Base-by-base conservation (phyloP, 768 basidiomycete species). In the Cystofilobasidium macerans region DNA sequence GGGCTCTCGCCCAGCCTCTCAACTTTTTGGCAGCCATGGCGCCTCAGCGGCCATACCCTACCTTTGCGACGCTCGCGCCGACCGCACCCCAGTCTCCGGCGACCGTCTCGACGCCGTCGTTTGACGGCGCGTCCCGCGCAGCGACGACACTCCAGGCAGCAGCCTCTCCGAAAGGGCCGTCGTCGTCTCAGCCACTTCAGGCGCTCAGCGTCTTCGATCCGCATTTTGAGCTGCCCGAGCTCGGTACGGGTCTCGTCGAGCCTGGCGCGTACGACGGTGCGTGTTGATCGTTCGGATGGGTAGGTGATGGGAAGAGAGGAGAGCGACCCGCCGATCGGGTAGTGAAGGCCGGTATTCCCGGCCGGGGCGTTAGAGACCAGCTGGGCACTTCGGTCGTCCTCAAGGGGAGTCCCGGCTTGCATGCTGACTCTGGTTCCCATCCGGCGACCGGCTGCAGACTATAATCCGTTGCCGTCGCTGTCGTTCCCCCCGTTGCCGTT, bases 401-500 rank as follows among this genome's bases (percentile, higher is more conserved):
- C 9, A 40, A 40, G 9, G 16, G 38, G 9, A 11, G 20, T 48
- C 9, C 45, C n/a, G 45, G 20, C 16, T 48, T 48, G 16, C 20
- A 32, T 36, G 47, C 51, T 63, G 33, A 54, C 48, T 22, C 4
- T 20, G 18, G 24, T 16, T 48, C 26, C 57, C 32, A 24, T 33
- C 16, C 33, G 36, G 28, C 28, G n/a, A 14, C 30, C 33, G 5
- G 0, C 9, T 42, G 38, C 42, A 67, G 65, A 67, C 65, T 67
- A 61, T 43, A 67, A 67, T 33, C 65, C 65, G 28, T 24, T 65
- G 14, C 56, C 58, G 16, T 24, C 47, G 38, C 59, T 53, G 32
- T 42, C 51, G 1, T 59, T 66, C 42, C 48, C 65, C 16, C 40
- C 65, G 30, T 24, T 67, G 13, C 65, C 65, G 26, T 67, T 67